phyloP scores from a whole-genome alignment of 208 protist species.

The Phytomonas serpens region DNA sequence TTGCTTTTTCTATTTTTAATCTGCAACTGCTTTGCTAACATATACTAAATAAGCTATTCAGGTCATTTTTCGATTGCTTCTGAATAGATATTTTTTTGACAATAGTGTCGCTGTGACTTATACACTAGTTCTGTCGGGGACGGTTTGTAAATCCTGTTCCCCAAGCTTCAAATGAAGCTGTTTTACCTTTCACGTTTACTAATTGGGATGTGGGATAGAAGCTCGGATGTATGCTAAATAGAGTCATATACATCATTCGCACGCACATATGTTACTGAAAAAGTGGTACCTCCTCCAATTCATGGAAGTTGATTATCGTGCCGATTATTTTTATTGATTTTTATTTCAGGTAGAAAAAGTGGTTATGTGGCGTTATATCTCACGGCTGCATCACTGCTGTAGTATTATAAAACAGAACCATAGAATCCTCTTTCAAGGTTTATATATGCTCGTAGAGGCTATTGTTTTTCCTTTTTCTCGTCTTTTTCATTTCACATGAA shows the following conservation, averaged over 20 bases:
- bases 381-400: neutral
- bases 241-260: neutral
- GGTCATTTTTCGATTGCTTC: neutral
- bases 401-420: neutral
- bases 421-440: neutral
- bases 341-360: neutral
- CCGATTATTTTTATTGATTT: neutral
- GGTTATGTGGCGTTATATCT: neutral
- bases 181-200: neutral
- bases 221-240: neutral
- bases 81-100: neutral
- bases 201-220: neutral
- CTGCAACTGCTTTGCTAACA: neutral
- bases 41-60: constrained; percentile 1
- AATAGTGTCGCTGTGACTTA: neutral
- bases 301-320: neutral
- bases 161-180: neutral
- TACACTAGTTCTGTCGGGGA: neutral
- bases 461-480: constrained; percentile 14
- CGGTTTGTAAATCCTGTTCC: neutral
- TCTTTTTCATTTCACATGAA: neutral
- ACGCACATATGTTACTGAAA: neutral
- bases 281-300: neutral
- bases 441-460: neutral
- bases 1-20: neutral